Percentiles rank a stretch among this genome's conserved stretches.
Evolutionary conservation across 1,284 basidiomycete genomes (phyloP).

Genomic region (Malassezia cuniculi): DNA sequence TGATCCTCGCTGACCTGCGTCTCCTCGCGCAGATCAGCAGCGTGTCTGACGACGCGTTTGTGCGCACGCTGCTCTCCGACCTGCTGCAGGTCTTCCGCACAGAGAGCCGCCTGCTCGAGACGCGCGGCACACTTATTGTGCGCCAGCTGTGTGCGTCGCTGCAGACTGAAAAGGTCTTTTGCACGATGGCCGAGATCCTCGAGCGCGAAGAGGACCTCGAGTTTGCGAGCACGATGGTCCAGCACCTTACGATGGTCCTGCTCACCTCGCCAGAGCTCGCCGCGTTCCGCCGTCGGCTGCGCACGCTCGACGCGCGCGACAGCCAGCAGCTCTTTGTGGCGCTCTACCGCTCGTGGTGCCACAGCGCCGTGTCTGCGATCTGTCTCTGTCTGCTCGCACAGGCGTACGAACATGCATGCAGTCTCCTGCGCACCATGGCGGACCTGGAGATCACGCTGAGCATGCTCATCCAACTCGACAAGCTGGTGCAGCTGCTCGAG

Average conservation of each 20-base stretch:
- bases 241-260: constrained; percentile 90
- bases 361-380: constrained; percentile 92
- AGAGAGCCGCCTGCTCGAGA: constrained; percentile 76
- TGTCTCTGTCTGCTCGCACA: constrained; percentile 89
- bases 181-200: constrained; percentile 87
- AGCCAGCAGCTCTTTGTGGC: constrained; percentile 83
- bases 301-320: constrained; percentile 75
- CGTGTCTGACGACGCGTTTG: constrained; percentile 81
- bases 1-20: constrained; percentile 89
- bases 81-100: constrained; percentile 72
- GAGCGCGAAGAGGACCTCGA: constrained; percentile 98
- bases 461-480: constrained; percentile 90
- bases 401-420: constrained; percentile 96
- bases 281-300: constrained; percentile 81
- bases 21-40: constrained; percentile 85
- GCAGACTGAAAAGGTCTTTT: constrained; percentile 88
- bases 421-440: constrained; percentile 82
- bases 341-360: constrained; percentile 93
- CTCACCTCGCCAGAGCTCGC: constrained; percentile 89
- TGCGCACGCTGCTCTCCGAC: constrained; percentile 68
- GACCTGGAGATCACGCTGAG: constrained; percentile 90
- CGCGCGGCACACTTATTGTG: constrained; percentile 86
- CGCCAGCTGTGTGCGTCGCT: constrained; percentile 85
- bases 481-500: constrained; percentile 93
- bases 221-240: constrained; percentile 90